phyloP scores from a whole-genome alignment of 106 monocot genomes.

The Dactylorhiza incarnata region DNA sequence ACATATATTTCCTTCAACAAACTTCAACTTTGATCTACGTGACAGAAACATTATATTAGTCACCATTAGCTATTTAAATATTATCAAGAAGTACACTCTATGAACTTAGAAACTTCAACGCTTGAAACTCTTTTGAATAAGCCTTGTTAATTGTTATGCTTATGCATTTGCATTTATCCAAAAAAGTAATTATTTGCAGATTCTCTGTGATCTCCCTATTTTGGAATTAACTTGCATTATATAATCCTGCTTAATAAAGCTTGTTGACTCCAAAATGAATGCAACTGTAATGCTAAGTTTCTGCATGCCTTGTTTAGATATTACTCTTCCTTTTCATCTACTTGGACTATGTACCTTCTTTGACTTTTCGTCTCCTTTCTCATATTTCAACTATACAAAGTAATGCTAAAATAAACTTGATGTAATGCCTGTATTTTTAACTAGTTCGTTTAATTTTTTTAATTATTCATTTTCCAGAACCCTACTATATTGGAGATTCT shows the following conservation, averaged over 20 bases:
- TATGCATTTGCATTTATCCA: background rate
- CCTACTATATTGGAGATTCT: slow-evolving; percentile 28
- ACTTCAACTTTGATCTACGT: background rate
- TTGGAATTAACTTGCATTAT: background rate
- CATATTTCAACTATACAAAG: background rate
- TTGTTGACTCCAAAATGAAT: background rate
- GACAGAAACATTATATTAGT: background rate
- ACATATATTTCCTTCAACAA: no score
- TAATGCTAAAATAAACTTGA: background rate
- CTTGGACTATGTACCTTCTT: background rate
- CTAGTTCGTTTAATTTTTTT: background rate
- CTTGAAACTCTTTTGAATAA: background rate
- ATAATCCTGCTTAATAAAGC: background rate
- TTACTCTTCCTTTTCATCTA: background rate
- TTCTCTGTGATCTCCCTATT: background rate
- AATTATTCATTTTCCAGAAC: slow-evolving; percentile 9
- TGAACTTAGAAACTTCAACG: background rate
- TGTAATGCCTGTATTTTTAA: background rate
- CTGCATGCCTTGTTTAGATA: background rate
- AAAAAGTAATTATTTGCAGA: background rate
- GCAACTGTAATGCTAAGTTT: background rate
- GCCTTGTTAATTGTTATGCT: background rate
- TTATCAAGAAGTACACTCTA: background rate
- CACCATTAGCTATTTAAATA: background rate
- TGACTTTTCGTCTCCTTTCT: background rate